phyloP scores from a whole-genome alignment of 2,329 filamentous ascomycete species.

The Sporothrix pallida region DNA sequence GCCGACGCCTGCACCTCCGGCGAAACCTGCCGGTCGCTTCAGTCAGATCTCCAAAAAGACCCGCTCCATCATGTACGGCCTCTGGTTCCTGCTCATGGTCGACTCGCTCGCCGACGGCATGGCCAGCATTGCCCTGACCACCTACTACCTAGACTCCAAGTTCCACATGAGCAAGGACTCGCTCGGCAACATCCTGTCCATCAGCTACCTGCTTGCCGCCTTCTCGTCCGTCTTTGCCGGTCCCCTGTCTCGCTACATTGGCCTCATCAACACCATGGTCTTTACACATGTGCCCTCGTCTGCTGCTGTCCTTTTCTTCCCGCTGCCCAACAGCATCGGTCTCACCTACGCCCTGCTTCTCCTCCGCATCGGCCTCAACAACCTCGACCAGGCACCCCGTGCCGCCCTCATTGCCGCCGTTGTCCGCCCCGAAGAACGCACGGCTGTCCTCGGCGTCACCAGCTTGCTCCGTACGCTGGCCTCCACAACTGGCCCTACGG shows the following conservation, averaged over 20 bases:
- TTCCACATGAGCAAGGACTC: constrained; percentile 62
- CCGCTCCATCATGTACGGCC: constrained; percentile 63
- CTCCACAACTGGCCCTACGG: constrained; percentile 58
- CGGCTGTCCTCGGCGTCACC: constrained; percentile 73
- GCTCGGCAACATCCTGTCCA: constrained; percentile 64
- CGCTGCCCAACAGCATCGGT: constrained; percentile 57
- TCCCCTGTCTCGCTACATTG: constrained; percentile 62
- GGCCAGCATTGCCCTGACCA: constrained; percentile 63
- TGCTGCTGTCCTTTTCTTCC: constrained; percentile 64
- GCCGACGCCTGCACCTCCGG: constrained; percentile 37
- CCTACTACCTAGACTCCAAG: constrained; percentile 63
- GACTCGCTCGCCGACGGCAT: constrained; percentile 71
- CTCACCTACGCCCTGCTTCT: constrained; percentile 62
- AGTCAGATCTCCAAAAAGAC: constrained; percentile 64
- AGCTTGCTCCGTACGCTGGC: constrained; percentile 65
- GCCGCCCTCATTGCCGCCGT: constrained; percentile 71
- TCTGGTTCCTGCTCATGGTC: constrained; percentile 68
- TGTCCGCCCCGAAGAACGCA: constrained; percentile 68
- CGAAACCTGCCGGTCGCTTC: constrained; percentile 46
- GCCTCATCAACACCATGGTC: constrained; percentile 69
- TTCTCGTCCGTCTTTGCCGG: constrained; percentile 62
- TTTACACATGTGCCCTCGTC: constrained; percentile 68
- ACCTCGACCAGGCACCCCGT: constrained; percentile 72
- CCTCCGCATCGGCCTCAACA: constrained; percentile 66
- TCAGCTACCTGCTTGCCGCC: constrained; percentile 59